A percentile compares a stretch with the other conserved stretches of the same genome.
phyloP scores from a whole-genome alignment of 1,284 basidiomycete species.

The Meripilus lineatus region DNA sequence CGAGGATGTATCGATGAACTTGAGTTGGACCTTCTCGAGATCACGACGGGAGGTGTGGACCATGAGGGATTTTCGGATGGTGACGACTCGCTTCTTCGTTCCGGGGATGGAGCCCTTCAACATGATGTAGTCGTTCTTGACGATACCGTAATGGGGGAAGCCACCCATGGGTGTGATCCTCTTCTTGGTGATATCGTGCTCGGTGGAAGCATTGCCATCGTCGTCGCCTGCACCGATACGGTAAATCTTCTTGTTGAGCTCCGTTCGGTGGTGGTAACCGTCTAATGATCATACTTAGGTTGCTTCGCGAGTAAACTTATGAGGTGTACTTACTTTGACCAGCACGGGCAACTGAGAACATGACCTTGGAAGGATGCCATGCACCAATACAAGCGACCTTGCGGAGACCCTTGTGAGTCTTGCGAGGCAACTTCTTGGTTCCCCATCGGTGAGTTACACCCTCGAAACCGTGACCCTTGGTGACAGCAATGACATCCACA shows the following conservation, averaged over 20 bases:
- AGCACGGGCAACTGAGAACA: constrained; percentile 99
- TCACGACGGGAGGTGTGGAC: constrained; percentile 84
- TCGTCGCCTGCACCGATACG: constrained; percentile 85
- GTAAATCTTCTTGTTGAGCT: constrained; percentile 99
- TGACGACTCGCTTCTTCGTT: constrained; percentile 97
- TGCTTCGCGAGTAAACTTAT: neutral
- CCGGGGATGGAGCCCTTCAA: constrained; percentile 94
- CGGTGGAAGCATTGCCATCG: constrained; percentile 86
- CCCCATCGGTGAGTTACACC: constrained; percentile 99
- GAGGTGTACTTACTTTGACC: constrained; percentile 82
- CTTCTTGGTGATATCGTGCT: constrained; percentile 93
- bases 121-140: constrained; percentile 98
- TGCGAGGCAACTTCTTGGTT: constrained; percentile 96
- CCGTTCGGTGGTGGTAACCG: constrained; percentile 98
- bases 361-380: constrained; percentile 99
- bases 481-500: constrained; percentile 97
- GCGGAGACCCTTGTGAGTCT: constrained; percentile 99
- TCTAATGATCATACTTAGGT: constrained; percentile 41
- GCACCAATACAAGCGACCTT: constrained; percentile 99
- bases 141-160: constrained; percentile 98
- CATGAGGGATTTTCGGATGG: constrained; percentile 87
- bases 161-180: constrained; percentile 97
- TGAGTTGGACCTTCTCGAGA: constrained; percentile 96
- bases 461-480: constrained; percentile 99
- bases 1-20: constrained; percentile 98